Base-by-base conservation (phyloP, 2,329 filamentous ascomycete species). In the Colletotrichum horii region DNA sequence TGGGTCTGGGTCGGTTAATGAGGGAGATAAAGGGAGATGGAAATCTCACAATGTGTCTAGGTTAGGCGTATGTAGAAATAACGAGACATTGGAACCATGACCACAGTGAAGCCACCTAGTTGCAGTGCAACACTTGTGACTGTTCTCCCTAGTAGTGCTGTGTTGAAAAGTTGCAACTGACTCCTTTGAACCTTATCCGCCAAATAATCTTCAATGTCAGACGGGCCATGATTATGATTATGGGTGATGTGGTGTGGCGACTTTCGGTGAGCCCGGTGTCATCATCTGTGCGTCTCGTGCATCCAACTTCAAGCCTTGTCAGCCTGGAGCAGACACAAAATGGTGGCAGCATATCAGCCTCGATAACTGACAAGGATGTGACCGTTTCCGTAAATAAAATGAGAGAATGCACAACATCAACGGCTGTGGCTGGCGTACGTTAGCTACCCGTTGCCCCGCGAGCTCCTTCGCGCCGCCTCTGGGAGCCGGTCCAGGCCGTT, bases 1-100 rank as follows among this genome's bases (percentile, higher is more conserved):
- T 43, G 28, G 69, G 70, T 62, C 55, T 58, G 64, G 56, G 43
- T 55, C 30, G 38, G 64, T 52, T 75, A 73, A 68, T 65, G 38
- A 5, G 19, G 64, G 73, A 16, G 36, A 26, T 38, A 22, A 36
- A 52, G 52, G 8, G 52, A 66, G 24, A 34, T 19, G 66, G n/a
- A 61, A 52, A 32, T 38, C 34, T 43, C 22, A 68, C 19, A n/a
- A 61, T 36, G 32, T 69, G 65, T 70, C 64, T 65, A 60, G 56
- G 11, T 52, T 52, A 52, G 56, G 43, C 56, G 69, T 68, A 75
- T 56, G 58, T 75, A 75, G 73, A 68, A 61, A 73, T 38, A 56
- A 30, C 62, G 43, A 75, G 56, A 43, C 30, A 62, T 22, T 30
- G 22, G 34, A 48, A 66, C 3, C 43, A 68, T 16, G 56, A 36